Conservation (phyloP, 1,284 basidiomycete genomes). For the Heterobasidion parviporum region DNA sequence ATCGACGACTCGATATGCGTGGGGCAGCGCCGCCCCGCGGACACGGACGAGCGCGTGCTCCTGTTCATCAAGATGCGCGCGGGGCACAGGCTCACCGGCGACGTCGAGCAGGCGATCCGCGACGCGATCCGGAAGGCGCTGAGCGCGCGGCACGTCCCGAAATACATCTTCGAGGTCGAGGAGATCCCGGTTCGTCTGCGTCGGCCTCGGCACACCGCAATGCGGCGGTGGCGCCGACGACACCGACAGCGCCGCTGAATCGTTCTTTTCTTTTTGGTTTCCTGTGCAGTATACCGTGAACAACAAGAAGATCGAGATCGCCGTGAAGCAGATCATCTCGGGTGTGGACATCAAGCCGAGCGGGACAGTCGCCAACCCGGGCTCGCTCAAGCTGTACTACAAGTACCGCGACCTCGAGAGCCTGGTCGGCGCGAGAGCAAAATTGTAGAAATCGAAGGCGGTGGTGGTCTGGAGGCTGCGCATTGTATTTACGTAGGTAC, state of each 20-base stretch:
- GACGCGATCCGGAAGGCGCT: constrained; percentile 55
- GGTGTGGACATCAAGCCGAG: constrained; percentile 52
- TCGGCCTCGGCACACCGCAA: background rate
- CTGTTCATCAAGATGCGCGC: constrained; percentile 75
- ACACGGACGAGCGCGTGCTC: constrained; percentile 76
- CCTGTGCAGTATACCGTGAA: constrained; percentile 57
- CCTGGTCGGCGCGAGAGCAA: constrained; percentile 16
- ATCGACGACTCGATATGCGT: constrained; percentile 77
- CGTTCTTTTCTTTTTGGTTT: background rate
- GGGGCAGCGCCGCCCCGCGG: constrained; percentile 69
- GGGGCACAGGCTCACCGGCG: constrained; percentile 39
- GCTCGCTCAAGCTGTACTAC: constrained; percentile 52
- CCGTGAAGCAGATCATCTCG: constrained; percentile 66
- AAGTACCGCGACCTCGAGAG: constrained; percentile 44
- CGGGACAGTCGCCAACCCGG: constrained; percentile 64
- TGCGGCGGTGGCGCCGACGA: background rate
- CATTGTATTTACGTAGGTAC: too few relatives aligned
- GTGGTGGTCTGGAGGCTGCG: too few relatives aligned
- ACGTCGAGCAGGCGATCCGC: constrained; percentile 38
- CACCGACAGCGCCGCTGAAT: background rate
- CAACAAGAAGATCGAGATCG: constrained; percentile 69
- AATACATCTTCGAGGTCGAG: constrained; percentile 49
- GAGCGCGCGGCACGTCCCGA: constrained; percentile 70
- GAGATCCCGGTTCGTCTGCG: constrained; percentile 47
- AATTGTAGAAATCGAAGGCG: constrained; percentile 10